A percentile compares a stretch with the other conserved stretches of the same genome.
Conservation (phyloP, 768 basidiomycete genomes). For the Tephrocybe sp. region DNA sequence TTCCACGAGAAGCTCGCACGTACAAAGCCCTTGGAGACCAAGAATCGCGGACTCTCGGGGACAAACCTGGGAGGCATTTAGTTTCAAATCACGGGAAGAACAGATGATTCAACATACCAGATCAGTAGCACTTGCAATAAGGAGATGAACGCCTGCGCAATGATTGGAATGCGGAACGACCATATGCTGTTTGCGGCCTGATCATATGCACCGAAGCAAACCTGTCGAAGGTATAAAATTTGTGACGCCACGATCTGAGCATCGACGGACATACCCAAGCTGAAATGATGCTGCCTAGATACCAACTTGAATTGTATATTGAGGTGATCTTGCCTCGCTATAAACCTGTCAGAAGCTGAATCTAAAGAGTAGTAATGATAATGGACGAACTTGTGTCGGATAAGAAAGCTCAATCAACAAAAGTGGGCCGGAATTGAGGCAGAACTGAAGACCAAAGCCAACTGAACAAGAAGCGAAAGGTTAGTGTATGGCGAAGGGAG, state of each 20-base stretch:
- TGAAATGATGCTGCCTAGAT: slow-evolving; percentile 67
- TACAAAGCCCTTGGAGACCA: slow-evolving; percentile 61
- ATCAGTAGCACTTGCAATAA: slow-evolving; percentile 53
- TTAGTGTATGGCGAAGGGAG: background rate
- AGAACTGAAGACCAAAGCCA: slow-evolving; percentile 63
- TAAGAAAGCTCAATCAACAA: slow-evolving; percentile 68
- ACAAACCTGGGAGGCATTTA: slow-evolving; percentile 44
- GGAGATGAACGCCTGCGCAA: slow-evolving; percentile 61
- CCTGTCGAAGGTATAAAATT: slow-evolving; percentile 20
- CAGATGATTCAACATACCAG: slow-evolving; percentile 36
- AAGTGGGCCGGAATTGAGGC: slow-evolving; percentile 61
- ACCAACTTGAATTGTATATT: slow-evolving; percentile 75
- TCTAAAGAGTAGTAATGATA: background rate
- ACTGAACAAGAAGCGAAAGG: slow-evolving; percentile 37
- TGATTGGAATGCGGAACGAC: slow-evolving; percentile 68
- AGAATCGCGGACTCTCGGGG: slow-evolving; percentile 68
- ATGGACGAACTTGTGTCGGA: slow-evolving; percentile 57
- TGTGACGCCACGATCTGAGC: background rate
- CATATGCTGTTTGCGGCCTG: slow-evolving; percentile 39
- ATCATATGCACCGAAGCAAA: slow-evolving; percentile 44
- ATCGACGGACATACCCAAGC: slow-evolving; percentile 34
- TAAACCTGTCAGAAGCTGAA: slow-evolving; percentile 4
- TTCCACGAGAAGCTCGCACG: slow-evolving; percentile 15
- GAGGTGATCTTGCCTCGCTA: slow-evolving; percentile 58
- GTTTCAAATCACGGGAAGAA: background rate